These are phyloP conservation scores for Debaryomyces subglobosus DNA, from an alignment of 1,139 yeast genomes.

Conservation along the genomic window DNA sequence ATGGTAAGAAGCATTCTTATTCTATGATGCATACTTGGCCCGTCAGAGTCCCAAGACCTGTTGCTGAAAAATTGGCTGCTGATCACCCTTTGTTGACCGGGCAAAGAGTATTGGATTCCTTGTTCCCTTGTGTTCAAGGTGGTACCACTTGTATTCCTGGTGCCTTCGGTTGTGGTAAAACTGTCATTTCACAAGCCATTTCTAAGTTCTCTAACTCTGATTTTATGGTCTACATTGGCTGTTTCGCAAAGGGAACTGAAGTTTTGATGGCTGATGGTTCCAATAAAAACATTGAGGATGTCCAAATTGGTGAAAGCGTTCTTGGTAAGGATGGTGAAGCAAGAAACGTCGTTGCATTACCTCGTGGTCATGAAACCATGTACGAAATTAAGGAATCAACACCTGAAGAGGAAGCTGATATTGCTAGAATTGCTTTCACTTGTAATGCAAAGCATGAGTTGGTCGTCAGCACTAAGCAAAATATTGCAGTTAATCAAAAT, in stretches of 20 bases:
- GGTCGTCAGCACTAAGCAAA: slow-evolving; percentile 29
- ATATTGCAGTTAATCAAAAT: slow-evolving; percentile 18
- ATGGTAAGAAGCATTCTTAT: slow-evolving; percentile 78
- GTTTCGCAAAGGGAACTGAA: slow-evolving; percentile 42
- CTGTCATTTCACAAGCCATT: slow-evolving; percentile 96
- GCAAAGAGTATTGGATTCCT: slow-evolving; percentile 96
- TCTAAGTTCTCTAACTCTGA: slow-evolving; percentile 98
- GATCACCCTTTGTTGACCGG: slow-evolving; percentile 96
- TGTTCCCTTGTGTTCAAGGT: slow-evolving; percentile 99
- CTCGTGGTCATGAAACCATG: slow-evolving; percentile 45
- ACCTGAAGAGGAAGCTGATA: slow-evolving; percentile 12
- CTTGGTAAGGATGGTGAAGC: slow-evolving; percentile 47
- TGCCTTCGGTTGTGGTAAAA: slow-evolving; percentile 99
- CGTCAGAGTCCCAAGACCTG: slow-evolving; percentile 99
- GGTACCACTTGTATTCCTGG: slow-evolving; percentile 99
- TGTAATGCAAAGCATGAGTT: slow-evolving; percentile 38
- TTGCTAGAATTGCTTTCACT: slow-evolving; percentile 25
- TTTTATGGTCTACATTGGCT: slow-evolving; percentile 91
- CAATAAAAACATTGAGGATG: slow-evolving; percentile 32
- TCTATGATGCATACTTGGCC: slow-evolving; percentile 99
- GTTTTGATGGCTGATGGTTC: slow-evolving; percentile 47
- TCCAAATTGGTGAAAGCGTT: slow-evolving; percentile 40
- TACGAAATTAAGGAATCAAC: slow-evolving; percentile 33
- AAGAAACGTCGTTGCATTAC: slow-evolving; percentile 42
- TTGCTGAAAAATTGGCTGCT: slow-evolving; percentile 88